Conservation (phyloP, 2,329 filamentous ascomycete species). For the Cladosporium sp. region DNA sequence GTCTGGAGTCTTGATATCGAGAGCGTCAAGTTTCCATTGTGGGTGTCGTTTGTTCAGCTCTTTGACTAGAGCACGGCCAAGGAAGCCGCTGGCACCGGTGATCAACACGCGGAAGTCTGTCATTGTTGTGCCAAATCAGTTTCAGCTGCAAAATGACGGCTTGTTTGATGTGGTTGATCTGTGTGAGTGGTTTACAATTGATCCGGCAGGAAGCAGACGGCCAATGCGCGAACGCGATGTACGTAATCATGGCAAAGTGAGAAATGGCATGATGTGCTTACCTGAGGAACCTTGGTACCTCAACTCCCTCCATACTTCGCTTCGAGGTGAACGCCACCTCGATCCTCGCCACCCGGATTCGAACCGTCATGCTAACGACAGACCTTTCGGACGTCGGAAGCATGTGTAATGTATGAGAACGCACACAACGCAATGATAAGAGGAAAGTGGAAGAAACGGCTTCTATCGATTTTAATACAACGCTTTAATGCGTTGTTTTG, state of each 20-base stretch:
- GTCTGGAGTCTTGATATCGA: constrained; percentile 35
- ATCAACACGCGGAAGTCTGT: constrained; percentile 31
- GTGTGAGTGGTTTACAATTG: too few species aligned
- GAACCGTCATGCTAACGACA: not conserved
- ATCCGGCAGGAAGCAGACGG: too few species aligned
- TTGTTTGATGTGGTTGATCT: not conserved
- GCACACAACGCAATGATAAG: too few species aligned
- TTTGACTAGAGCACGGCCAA: constrained; percentile 39
- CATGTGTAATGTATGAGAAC: too few species aligned
- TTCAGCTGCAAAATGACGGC: not conserved
- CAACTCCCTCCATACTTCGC: too few species aligned
- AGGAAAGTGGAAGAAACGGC: too few species aligned
- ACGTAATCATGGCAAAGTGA: too few species aligned
- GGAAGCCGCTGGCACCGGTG: constrained; percentile 46
- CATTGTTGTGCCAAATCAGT: not conserved
- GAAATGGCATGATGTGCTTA: too few species aligned
- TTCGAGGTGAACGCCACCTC: too few species aligned
- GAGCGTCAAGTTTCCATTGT: constrained; percentile 35
- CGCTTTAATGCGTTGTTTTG: not conserved
- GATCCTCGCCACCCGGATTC: constrained; percentile 2
- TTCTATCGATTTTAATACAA: not conserved
- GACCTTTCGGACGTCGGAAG: too few species aligned
- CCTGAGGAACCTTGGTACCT: too few species aligned
- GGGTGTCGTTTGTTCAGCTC: constrained; percentile 34
- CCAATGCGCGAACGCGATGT: too few species aligned